Base-by-base conservation (phyloP, 1,139 yeast genomes). In the Kodamaea arcana region DNA sequence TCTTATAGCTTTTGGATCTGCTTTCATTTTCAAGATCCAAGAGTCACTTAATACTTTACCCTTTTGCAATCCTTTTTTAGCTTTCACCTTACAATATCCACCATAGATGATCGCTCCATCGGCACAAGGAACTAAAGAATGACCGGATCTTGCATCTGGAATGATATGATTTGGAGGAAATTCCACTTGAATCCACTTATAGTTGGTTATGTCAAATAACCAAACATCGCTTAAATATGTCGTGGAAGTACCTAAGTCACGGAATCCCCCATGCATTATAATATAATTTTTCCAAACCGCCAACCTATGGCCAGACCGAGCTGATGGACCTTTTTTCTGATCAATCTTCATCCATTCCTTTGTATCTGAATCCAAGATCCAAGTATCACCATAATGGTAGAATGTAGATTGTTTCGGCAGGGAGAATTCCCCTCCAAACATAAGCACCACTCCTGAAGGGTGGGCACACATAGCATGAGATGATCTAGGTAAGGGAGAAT, bases 351-450 rank as follows among this genome's bases (percentile, higher is more conserved):
- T 72, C 97, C 97, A 92, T 59, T 88, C 96, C 50, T 85, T 87
- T 12, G 83, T 69, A 22, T 75, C 79, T 1, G 90, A 76, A 51
- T 92, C 97, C 41, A 92, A 65, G 35, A 90, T 70, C 97, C 97
- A 92, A 3, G 96, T 83, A 53, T 92, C 98, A 14, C 96, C 94
- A 56, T 87, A 92, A 59, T 92, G 98, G 58, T 92, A 94, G 58
- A 92, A 92, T 0, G 97, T 87, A 33, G 88, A 80, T 58, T 92
- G 98, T 52, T 90, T 92, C 2, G 97, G 97, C 6, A 95, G 85
- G 2, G 97, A 86, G 50, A 92, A 92, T 59, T 92, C 98, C 46
- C 98, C 98, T 34, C 97, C 98, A 64, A 87, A 92, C 69, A 92
- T 61, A 41, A 92, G 61, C 17, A 86, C 73, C 1, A 88, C 64